Base-by-base conservation (phyloP, 805 yeast species). In the Yarrowia divulgata region DNA sequence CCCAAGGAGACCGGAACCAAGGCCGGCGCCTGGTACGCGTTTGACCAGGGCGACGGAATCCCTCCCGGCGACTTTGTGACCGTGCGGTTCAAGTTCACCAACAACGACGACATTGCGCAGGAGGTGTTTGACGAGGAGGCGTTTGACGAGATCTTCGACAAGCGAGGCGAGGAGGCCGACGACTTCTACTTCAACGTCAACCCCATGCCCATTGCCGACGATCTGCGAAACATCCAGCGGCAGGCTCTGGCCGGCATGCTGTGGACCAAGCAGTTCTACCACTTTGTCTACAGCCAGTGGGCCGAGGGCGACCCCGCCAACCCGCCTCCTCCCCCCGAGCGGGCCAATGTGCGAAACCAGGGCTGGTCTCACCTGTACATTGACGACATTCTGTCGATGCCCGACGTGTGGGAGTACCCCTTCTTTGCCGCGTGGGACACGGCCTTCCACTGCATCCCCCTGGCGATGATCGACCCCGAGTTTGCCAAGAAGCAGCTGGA, bases 361-460 rank as follows among this genome's bases (percentile, higher is more conserved):
- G 93, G 90, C 69, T 93, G 98, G 98, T 86, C 86, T 74, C 96
- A 93, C 78, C 81, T 93, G 77, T 91, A 91, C 79, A 89, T 90
- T 75, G 94, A 91, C 76, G 97, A 93, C 78, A 85, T 93, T 60
- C 82, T 93, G 73, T 90, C 97, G 0, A 84, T 93, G 82, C 97
- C 97, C 1, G 98, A 93, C 77, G 93, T 92, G 77, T 93, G 97
- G 91, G 98, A 93, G 79, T 93, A 93, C 78, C 97, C 97, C 13
- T 93, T 93, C 77, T 93, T 93, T 78, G 97, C 97, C 16, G 94
- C 97, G 3, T 93, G 98, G 98, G 98, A 93, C 79, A 89, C 97
- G 5, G 97, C 97, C 0, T 93, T 93, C 87, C 98, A 93, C 79
- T 90, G 97, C 74, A 86, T 93, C 73, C 97, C 98, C 13, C 80